A percentile compares a stretch with the other conserved stretches of the same genome.
phyloP scores from a whole-genome alignment of 768 basidiomycete species.

The Rubroboletus pulcherrimus region DNA sequence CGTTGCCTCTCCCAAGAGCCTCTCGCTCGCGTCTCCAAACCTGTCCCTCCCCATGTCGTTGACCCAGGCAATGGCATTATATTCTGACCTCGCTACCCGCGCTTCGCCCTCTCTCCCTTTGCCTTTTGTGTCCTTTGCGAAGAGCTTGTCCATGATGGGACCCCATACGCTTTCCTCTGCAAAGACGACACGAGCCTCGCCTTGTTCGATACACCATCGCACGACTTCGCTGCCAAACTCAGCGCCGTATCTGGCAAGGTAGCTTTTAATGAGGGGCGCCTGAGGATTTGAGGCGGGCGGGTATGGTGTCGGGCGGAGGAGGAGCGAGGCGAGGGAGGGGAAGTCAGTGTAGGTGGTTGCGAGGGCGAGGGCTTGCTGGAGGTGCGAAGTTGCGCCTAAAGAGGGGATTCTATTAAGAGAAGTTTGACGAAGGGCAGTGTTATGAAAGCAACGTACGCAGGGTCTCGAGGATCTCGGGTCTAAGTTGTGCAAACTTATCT shows the following conservation, averaged over 20 bases:
- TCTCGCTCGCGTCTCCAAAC: constrained; percentile 60
- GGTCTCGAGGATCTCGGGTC: constrained; percentile 75
- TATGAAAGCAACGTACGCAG: constrained; percentile 54
- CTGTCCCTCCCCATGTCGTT: constrained; percentile 73
- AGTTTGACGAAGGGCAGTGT: not conserved
- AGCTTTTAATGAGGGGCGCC: constrained; percentile 56
- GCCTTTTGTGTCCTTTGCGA: constrained; percentile 34
- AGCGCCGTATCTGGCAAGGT: constrained; percentile 75
- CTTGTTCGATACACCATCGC: constrained; percentile 89
- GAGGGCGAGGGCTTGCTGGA: constrained; percentile 69
- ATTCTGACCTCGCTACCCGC: constrained; percentile 45
- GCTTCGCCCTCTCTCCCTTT: constrained; percentile 29
- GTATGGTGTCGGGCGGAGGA: constrained; percentile 63
- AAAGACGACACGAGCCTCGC: constrained; percentile 79
- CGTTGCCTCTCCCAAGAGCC: constrained; percentile 61
- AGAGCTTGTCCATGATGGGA: constrained; percentile 68
- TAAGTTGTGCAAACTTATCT: constrained; percentile 64
- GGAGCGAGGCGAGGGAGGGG: constrained; percentile 77
- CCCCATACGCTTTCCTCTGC: constrained; percentile 64
- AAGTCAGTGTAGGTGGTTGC: constrained; percentile 90
- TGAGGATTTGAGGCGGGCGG: constrained; percentile 65
- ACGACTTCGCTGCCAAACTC: constrained; percentile 89
- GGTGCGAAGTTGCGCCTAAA: constrained; percentile 63
- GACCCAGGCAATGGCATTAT: constrained; percentile 71
- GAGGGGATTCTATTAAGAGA: not conserved